Percentiles rank a stretch among this genome's conserved stretches.
Conservation (phyloP, 108 stramenopile species). For the Cyclotella baltica region DNA sequence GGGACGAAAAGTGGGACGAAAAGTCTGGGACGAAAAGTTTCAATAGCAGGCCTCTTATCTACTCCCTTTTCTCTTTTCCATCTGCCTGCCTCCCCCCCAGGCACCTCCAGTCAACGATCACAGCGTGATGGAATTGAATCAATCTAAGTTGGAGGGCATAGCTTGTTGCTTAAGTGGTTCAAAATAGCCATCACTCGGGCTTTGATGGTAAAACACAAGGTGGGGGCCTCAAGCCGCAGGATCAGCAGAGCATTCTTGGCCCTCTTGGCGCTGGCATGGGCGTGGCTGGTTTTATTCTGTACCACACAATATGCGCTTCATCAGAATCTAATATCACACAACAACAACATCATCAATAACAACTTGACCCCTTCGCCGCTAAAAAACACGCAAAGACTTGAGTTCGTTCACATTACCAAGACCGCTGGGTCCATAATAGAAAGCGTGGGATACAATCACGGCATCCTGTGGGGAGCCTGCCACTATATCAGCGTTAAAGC, state of each 20-base stretch:
- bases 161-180: too few relatives aligned
- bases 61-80: too few relatives aligned
- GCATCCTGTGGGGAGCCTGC: conserved; percentile 57
- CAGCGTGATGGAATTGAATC: too few relatives aligned
- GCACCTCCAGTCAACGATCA: too few relatives aligned
- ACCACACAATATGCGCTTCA: background rate
- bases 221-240: background rate
- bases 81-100: too few relatives aligned
- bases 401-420: conserved; percentile 67
- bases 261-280: background rate
- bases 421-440: conserved; percentile 60
- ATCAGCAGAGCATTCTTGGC: background rate
- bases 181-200: too few relatives aligned
- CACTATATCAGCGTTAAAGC: conserved; percentile 31
- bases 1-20: too few relatives aligned
- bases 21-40: too few relatives aligned
- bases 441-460: conserved; percentile 22
- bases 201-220: too few relatives aligned
- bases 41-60: too few relatives aligned
- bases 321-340: background rate
- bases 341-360: background rate
- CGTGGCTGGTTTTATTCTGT: background rate
- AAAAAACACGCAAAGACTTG: conserved; percentile 9
- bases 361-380: background rate
- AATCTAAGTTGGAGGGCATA: too few relatives aligned